Evolutionary conservation across 2,329 filamentous ascomycete genomes (phyloP).

Genomic region (Colletotrichum sp.): DNA sequence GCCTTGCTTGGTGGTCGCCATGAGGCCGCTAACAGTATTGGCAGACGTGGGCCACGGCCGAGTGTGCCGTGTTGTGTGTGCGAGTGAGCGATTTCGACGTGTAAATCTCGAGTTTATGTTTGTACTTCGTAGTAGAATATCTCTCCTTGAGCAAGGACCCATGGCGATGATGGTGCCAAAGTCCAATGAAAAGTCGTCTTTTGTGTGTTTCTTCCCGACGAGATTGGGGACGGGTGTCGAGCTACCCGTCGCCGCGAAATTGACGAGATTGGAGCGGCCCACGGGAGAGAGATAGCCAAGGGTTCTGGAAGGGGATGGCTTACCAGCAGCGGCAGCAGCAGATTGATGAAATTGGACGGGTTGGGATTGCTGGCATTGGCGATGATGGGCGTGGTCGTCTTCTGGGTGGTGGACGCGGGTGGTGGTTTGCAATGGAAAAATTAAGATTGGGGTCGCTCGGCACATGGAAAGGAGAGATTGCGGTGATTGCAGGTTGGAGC

Average conservation of each 20-base stretch:
- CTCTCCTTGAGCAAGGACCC: not conserved
- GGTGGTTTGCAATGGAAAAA: not conserved
- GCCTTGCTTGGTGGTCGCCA: not conserved
- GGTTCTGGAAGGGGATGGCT: not conserved
- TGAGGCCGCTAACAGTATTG: not conserved
- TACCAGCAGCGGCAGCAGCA: not conserved
- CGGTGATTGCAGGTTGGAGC: slow-evolving; percentile 1
- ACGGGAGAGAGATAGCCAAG: not conserved
- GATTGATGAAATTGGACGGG: not conserved
- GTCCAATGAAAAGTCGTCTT: not conserved
- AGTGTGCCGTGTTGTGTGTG: not conserved
- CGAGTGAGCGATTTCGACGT: not conserved
- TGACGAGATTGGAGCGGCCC: not conserved
- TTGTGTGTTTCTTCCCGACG: not conserved
- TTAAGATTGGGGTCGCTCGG: slow-evolving; percentile 13
- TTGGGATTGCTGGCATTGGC: not conserved
- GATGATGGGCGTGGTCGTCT: not conserved
- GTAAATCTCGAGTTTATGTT: not conserved
- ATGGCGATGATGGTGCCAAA: not conserved
- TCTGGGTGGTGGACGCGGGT: not conserved
- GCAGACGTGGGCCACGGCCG: not conserved
- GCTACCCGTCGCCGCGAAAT: not conserved
- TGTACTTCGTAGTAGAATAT: not conserved
- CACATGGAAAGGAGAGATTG: slow-evolving; percentile 6
- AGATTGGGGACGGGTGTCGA: not conserved